These are phyloP conservation scores for Penicillium sp. DNA, from an alignment of 2,329 filamentous ascomycete genomes.

Conservation along the genomic window DNA sequence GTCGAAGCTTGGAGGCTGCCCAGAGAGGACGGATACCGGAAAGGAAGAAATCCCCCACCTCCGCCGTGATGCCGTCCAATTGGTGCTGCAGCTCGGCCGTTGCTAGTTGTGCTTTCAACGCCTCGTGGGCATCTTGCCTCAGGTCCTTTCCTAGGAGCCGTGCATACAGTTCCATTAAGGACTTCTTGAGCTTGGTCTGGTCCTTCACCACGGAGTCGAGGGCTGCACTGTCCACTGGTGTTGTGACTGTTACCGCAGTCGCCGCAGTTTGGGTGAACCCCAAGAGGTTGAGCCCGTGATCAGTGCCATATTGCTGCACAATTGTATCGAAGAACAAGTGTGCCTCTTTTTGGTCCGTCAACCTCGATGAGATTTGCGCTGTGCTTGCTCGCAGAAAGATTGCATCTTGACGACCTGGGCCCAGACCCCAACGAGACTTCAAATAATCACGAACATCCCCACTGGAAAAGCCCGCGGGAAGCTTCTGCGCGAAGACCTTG, in stretches of 20 bases:
- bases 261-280: not conserved
- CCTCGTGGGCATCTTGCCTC: not conserved
- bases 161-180: constrained; percentile 6
- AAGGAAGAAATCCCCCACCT: constrained; percentile 26
- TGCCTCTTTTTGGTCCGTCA: constrained; percentile 12
- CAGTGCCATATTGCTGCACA: constrained; percentile 11
- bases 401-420: constrained; percentile 9
- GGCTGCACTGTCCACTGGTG: not conserved
- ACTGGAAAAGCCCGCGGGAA: constrained; percentile 25
- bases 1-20: constrained; percentile 20
- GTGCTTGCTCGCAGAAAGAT: constrained; percentile 21
- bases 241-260: not conserved
- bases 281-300: constrained; percentile 10
- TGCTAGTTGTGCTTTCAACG: not conserved
- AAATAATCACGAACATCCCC: constrained; percentile 18
- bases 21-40: constrained; percentile 27
- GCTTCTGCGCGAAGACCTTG: constrained; percentile 23
- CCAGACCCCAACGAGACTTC: constrained; percentile 22
- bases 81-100: constrained; percentile 10
- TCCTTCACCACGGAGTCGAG: constrained; percentile 4
- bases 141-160: constrained; percentile 8
- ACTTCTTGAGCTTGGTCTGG: not conserved
- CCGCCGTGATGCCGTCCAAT: constrained; percentile 21
- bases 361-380: constrained; percentile 16
- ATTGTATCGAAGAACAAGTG: constrained; percentile 19